A percentile compares a stretch with the other conserved stretches of the same genome.
phyloP scores from a whole-genome alignment of 345 rosid species.

The Eucalyptus curtisii region DNA sequence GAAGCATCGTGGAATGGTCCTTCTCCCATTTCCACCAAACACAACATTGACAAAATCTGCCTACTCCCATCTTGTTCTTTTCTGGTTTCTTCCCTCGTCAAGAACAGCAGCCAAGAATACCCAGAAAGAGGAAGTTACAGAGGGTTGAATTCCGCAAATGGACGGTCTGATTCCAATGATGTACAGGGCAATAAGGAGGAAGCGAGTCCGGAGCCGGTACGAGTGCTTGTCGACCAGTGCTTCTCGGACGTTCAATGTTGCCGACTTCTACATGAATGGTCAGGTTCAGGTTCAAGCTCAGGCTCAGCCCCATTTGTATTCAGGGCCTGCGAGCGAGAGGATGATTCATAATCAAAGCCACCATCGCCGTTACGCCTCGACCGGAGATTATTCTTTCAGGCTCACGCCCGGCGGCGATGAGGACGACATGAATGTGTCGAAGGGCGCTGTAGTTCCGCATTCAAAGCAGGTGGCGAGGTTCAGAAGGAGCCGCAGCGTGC shows the following conservation, averaged over 20 bases:
- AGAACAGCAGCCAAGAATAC: too few relatives aligned
- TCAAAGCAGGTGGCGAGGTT: constrained; percentile 33
- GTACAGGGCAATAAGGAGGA: constrained; percentile 58
- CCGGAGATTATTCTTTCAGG: constrained; percentile 28
- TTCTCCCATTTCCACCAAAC: background rate
- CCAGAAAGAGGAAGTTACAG: background rate
- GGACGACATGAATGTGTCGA: background rate
- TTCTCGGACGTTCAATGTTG: constrained; percentile 19
- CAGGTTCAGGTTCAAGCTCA: background rate
- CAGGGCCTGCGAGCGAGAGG: background rate
- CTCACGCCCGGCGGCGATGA: background rate
- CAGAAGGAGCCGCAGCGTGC: constrained; percentile 46
- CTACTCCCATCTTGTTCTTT: background rate
- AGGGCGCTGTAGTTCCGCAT: background rate
- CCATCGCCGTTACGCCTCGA: constrained; percentile 35
- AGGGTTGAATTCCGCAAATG: constrained; percentile 12
- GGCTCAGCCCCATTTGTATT: background rate
- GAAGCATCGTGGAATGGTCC: background rate
- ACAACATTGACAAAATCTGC: background rate
- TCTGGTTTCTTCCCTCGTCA: background rate
- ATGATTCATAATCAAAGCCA: background rate
- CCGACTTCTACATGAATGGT: constrained; percentile 4
- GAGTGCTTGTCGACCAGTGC: constrained; percentile 53
- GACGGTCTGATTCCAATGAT: constrained; percentile 80
- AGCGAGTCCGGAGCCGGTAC: constrained; percentile 41